Percentiles rank a stretch among this genome's conserved stretches.
phyloP scores from a whole-genome alignment of 345 rosid genomes.

The Lepidium aucheri region DNA sequence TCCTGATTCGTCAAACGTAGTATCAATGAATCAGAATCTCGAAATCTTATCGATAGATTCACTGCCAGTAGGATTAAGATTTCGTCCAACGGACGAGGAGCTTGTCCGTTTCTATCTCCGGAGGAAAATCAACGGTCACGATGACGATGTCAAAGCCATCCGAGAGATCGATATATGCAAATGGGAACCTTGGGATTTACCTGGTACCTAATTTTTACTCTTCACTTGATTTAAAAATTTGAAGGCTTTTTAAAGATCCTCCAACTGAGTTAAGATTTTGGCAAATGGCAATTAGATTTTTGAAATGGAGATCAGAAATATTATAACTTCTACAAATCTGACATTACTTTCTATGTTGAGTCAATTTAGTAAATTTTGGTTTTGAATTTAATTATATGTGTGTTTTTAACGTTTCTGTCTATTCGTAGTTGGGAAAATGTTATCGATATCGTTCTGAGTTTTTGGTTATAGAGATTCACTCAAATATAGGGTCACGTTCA shows the following conservation, averaged over 20 bases:
- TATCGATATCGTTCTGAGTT: background rate
- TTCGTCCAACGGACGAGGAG: slow-evolving; percentile 88
- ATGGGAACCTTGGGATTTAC: slow-evolving; percentile 96
- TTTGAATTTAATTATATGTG: background rate
- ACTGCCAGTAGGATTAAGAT: slow-evolving; percentile 77
- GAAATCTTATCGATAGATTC: slow-evolving; percentile 42
- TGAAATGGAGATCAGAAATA: background rate
- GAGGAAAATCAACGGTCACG: slow-evolving; percentile 62
- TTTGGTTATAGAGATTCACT: background rate
- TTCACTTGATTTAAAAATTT: background rate
- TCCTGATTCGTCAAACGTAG: slow-evolving; percentile 8
- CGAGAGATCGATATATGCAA: slow-evolving; percentile 80
- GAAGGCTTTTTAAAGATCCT: background rate
- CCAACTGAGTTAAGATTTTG: background rate
- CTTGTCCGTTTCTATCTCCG: slow-evolving; percentile 60
- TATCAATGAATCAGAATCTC: slow-evolving; percentile 35
- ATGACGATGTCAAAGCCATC: slow-evolving; percentile 51
- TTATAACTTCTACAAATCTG: background rate
- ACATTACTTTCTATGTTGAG: background rate
- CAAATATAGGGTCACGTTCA: background rate
- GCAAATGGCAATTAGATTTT: background rate
- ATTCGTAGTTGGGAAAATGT: background rate
- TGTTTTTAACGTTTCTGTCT: background rate
- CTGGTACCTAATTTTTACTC: slow-evolving; percentile 36
- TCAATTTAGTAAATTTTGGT: background rate